phyloP scores from a whole-genome alignment of 202 grass and related monocot species.

The Digitaria exilis region DNA sequence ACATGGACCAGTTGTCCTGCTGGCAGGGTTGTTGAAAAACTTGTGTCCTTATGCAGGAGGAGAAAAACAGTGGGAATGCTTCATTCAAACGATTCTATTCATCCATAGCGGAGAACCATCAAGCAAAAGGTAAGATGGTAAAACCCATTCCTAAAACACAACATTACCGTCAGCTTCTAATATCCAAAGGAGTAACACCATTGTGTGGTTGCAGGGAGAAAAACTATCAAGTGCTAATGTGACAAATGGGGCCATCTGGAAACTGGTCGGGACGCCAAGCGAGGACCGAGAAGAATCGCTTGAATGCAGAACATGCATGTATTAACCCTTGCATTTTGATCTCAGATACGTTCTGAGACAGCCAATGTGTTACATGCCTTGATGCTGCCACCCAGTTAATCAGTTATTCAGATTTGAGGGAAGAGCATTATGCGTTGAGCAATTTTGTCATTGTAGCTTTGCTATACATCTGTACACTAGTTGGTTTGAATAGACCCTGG shows the following conservation, averaged over 20 bases:
- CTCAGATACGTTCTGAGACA: not conserved
- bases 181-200: not conserved
- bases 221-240: not conserved
- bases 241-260: not conserved
- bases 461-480: not conserved
- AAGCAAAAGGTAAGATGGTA: conserved; percentile 42
- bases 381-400: not conserved
- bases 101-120: conserved; percentile 37
- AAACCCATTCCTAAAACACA: not conserved
- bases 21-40: conserved; percentile 19
- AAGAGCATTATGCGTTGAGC: not conserved
- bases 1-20: not conserved
- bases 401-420: not conserved
- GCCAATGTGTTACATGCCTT: not conserved
- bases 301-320: not conserved
- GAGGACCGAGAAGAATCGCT: not conserved
- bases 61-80: conserved; percentile 38
- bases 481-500: not conserved
- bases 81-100: conserved; percentile 62
- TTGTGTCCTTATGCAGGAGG: conserved; percentile 39
- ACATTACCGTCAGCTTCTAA: not conserved
- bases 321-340: not conserved
- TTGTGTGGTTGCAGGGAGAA: conserved; percentile 9
- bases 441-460: conserved; percentile 4
- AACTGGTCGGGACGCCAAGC: not conserved